These are phyloP conservation scores for Sugiyamaella castrensis DNA, from an alignment of 1,139 yeast species.

Conservation along the genomic window DNA sequence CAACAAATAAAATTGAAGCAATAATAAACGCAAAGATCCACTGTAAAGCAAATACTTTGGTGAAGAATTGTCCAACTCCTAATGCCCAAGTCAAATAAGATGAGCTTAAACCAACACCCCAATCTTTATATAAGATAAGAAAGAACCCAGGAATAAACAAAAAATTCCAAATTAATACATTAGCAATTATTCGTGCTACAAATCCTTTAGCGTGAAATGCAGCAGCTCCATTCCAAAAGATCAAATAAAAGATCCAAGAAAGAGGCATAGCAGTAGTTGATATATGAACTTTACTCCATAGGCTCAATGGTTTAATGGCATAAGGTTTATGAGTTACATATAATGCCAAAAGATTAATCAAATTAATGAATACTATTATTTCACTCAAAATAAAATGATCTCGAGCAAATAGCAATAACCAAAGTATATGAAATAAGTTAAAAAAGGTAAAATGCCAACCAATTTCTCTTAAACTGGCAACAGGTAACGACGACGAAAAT, in stretches of 20 bases:
- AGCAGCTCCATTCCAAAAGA: slow-evolving; percentile 85
- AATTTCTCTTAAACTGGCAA: slow-evolving; percentile 40
- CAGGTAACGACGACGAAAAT: slow-evolving; percentile 6
- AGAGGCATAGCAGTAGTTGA: slow-evolving; percentile 69
- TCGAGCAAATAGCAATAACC: slow-evolving; percentile 60
- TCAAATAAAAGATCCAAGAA: slow-evolving; percentile 66
- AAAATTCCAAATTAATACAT: slow-evolving; percentile 75
- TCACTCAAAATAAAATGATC: slow-evolving; percentile 55
- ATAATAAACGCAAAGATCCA: slow-evolving; percentile 80
- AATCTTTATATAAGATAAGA: slow-evolving; percentile 61
- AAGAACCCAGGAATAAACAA: slow-evolving; percentile 60
- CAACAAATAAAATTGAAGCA: slow-evolving; percentile 51
- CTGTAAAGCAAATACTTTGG: slow-evolving; percentile 69
- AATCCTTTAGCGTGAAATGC: slow-evolving; percentile 51
- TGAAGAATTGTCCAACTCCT: slow-evolving; percentile 66
- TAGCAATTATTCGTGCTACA: slow-evolving; percentile 65
- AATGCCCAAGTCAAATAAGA: slow-evolving; percentile 59
- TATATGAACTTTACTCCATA: slow-evolving; percentile 59
- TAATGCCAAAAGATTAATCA: slow-evolving; percentile 54
- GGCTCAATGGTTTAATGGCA: slow-evolving; percentile 48
- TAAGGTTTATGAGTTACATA: slow-evolving; percentile 63
- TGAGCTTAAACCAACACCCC: slow-evolving; percentile 63
- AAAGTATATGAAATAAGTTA: slow-evolving; percentile 56
- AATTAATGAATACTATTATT: slow-evolving; percentile 52
- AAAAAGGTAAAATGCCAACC: slow-evolving; percentile 63